Percentiles rank a stretch among this genome's conserved stretches.
Conservation (phyloP, 768 basidiomycete species). For the Lentinula edodes region DNA sequence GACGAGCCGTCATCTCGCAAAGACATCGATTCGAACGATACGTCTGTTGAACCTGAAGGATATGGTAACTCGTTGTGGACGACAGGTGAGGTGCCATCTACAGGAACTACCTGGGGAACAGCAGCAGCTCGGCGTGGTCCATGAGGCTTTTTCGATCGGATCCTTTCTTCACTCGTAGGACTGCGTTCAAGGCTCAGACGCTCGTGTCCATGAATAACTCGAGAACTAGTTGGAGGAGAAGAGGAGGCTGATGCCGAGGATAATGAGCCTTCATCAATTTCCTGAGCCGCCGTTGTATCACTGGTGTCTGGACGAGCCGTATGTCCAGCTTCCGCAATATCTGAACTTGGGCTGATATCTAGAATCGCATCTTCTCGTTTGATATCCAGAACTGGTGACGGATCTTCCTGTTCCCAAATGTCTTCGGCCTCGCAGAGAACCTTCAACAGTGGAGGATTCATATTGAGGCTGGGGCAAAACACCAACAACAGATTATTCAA, state of each 20-base stretch:
- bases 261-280: background rate
- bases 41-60: constrained; percentile 7
- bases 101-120: background rate
- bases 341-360: constrained; percentile 21
- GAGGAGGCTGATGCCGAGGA: background rate
- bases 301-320: constrained; percentile 10
- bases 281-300: background rate
- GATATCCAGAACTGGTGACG: constrained; percentile 25
- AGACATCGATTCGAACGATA: constrained; percentile 13
- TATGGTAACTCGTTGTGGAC: background rate
- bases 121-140: background rate
- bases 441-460: constrained; percentile 69
- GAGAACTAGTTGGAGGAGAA: constrained; percentile 7
- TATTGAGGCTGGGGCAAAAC: constrained; percentile 80
- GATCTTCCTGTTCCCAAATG: constrained; percentile 47
- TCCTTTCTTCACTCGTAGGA: background rate
- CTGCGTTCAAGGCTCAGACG: background rate
- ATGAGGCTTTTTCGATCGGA: background rate
- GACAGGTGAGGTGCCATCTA: background rate
- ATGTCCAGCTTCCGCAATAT: constrained; percentile 6
- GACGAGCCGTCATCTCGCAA: constrained; percentile 8
- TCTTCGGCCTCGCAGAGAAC: constrained; percentile 66
- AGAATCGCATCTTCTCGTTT: constrained; percentile 18
- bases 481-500: constrained; percentile 83
- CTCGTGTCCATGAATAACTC: constrained; percentile 12